Conservation (phyloP, 73 alveolate species). For the Blepharisma japonicum region DNA sequence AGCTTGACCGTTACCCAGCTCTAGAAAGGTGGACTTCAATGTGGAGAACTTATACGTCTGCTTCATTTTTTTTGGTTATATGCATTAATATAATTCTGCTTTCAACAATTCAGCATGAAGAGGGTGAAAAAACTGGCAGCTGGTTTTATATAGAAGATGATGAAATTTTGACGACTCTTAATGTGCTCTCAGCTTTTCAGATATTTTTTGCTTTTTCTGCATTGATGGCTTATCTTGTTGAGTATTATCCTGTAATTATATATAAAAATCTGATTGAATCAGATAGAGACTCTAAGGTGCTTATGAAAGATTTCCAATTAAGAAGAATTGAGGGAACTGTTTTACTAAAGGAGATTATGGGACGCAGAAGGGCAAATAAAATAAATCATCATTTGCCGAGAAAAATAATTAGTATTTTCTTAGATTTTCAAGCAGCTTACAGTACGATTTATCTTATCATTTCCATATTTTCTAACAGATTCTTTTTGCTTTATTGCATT, state of each 20-base stretch:
- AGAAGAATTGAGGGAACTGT: neutral
- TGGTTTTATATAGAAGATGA: neutral
- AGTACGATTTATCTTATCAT: neutral
- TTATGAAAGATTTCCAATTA: slow-evolving; percentile 3
- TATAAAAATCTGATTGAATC: neutral
- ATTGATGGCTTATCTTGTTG: neutral
- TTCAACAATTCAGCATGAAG: neutral
- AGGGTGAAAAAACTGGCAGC: too few species aligned
- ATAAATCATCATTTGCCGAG: too few species aligned
- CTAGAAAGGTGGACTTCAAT: neutral
- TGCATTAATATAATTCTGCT: slow-evolving; percentile 3
- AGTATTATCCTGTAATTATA: slow-evolving; percentile 17
- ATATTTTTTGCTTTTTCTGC: neutral
- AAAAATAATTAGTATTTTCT: too few species aligned
- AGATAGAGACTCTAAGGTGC: neutral
- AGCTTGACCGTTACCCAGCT: neutral
- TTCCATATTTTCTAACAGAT: slow-evolving; percentile 27
- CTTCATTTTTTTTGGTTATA: neutral
- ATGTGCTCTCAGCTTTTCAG: neutral
- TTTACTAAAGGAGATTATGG: too few species aligned
- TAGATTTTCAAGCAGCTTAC: neutral
- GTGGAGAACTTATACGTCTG: slow-evolving; percentile 16
- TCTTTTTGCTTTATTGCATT: slow-evolving; percentile 57
- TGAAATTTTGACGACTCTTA: neutral
- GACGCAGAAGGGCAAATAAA: too few species aligned